Conservation (phyloP, 805 yeast genomes). For the Saccharomycopsis fibuligera region DNA sequence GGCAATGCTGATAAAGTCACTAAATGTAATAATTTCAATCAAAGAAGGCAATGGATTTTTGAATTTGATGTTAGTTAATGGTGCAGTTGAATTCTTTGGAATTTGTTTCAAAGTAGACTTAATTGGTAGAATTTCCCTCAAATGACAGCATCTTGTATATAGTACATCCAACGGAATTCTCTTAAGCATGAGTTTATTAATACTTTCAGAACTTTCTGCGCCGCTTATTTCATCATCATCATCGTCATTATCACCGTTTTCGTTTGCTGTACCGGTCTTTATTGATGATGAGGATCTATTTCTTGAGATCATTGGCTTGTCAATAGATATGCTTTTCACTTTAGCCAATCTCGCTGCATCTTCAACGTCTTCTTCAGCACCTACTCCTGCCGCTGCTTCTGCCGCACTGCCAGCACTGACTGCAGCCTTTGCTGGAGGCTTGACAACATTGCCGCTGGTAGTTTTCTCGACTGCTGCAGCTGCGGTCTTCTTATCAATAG, state of each 20-base stretch:
- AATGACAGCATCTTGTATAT: slow-evolving; percentile 89
- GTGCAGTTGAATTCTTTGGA: slow-evolving; percentile 69
- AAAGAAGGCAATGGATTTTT: slow-evolving; percentile 86
- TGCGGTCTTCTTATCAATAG: neutral
- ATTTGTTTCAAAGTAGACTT: slow-evolving; percentile 83
- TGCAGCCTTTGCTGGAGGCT: neutral
- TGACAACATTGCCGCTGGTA: neutral
- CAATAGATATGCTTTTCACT: slow-evolving; percentile 32
- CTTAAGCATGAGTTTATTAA: slow-evolving; percentile 14
- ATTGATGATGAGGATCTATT: slow-evolving; percentile 27
- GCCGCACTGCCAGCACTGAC: slow-evolving; percentile 17
- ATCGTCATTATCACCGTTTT: slow-evolving; percentile 22
- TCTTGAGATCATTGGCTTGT: slow-evolving; percentile 38
- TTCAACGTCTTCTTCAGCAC: slow-evolving; percentile 1
- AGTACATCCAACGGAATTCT: slow-evolving; percentile 49
- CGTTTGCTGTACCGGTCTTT: neutral
- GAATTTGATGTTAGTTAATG: slow-evolving; percentile 63
- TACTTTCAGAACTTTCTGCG: slow-evolving; percentile 7
- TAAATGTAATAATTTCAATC: slow-evolving; percentile 80
- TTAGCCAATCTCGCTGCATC: slow-evolving; percentile 33
- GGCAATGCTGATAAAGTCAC: slow-evolving; percentile 82
- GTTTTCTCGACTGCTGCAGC: neutral
- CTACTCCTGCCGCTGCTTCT: slow-evolving; percentile 1
- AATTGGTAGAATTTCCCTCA: slow-evolving; percentile 86
- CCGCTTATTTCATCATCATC: slow-evolving; percentile 22